phyloP scores from a whole-genome alignment of 352 stramenopile genomes.

The Globisporangium okanoganense region DNA sequence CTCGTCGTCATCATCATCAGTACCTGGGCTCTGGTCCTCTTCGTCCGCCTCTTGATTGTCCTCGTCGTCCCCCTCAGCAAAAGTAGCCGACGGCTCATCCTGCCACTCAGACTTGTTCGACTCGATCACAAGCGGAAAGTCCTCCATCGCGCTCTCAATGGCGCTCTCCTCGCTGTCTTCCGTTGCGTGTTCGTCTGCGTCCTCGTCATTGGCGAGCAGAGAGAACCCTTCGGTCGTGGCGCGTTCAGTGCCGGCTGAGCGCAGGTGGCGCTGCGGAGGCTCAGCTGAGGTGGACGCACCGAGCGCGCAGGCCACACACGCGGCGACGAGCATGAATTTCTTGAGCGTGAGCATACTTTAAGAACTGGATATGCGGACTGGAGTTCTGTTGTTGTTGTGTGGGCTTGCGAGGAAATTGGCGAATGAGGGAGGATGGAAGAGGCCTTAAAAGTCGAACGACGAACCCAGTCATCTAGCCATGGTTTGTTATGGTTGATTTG shows the following conservation, averaged over 20 bases:
- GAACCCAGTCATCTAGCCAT: too few relatives aligned
- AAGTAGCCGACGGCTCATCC: background rate
- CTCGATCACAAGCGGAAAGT: background rate
- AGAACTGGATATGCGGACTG: too few relatives aligned
- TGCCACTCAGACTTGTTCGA: too few relatives aligned
- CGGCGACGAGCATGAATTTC: background rate
- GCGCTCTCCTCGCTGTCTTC: background rate
- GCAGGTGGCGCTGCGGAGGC: background rate
- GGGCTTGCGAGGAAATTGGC: background rate
- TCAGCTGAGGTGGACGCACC: background rate
- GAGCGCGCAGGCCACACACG: background rate
- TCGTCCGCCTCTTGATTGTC: too few relatives aligned
- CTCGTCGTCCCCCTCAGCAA: background rate
- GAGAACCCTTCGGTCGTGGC: background rate
- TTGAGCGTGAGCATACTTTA: conserved; percentile 1
- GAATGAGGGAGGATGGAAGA: too few relatives aligned
- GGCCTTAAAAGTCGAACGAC: too few relatives aligned
- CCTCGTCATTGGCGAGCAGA: background rate
- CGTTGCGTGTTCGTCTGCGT: background rate
- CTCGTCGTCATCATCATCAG: too few relatives aligned
- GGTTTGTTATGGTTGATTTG: too few relatives aligned
- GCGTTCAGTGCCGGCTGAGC: background rate
- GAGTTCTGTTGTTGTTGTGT: background rate
- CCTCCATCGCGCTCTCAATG: background rate
- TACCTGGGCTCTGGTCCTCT: too few relatives aligned